A percentile compares a stretch with the other conserved stretches of the same genome.
phyloP scores from a whole-genome alignment of 2,329 filamentous ascomycete species.

The Aspergillus latus region DNA sequence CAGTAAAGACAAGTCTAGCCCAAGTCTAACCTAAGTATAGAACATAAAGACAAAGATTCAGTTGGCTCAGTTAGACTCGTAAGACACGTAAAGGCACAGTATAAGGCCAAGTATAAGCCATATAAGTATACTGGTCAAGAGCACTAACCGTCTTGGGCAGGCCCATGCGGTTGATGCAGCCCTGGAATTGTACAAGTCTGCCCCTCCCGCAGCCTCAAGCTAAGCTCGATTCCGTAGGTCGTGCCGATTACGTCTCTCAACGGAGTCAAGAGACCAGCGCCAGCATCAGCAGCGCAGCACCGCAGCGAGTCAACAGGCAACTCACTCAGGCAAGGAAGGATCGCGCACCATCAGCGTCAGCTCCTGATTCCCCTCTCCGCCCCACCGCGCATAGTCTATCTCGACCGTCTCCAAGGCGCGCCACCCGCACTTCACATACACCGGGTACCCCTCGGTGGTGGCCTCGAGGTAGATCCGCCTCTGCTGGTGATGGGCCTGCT shows the following conservation, averaged over 20 bases:
- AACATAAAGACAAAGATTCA: neutral
- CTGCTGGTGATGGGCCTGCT: constrained; percentile 47
- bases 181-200: constrained; percentile 7
- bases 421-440: constrained; percentile 55
- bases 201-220: neutral
- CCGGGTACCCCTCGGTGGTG: constrained; percentile 47
- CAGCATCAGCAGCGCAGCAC: neutral
- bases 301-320: neutral
- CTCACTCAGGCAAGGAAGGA: neutral
- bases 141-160: constrained; percentile 5
- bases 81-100: neutral
- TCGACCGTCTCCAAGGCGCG: constrained; percentile 37
- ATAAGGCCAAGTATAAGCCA: neutral
- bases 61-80: too few relatives aligned
- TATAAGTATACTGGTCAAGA: neutral
- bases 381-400: constrained; percentile 38
- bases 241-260: constrained; percentile 3
- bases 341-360: constrained; percentile 28
- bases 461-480: constrained; percentile 53
- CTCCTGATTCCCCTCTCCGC: constrained; percentile 20
- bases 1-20: too few relatives aligned
- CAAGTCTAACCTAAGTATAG: neutral
- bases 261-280: neutral
- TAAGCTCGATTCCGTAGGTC: constrained; percentile 13
- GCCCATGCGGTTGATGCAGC: constrained; percentile 3